phyloP scores from a whole-genome alignment of 495 filamentous ascomycete species.

The Alectoria sarmentosa region DNA sequence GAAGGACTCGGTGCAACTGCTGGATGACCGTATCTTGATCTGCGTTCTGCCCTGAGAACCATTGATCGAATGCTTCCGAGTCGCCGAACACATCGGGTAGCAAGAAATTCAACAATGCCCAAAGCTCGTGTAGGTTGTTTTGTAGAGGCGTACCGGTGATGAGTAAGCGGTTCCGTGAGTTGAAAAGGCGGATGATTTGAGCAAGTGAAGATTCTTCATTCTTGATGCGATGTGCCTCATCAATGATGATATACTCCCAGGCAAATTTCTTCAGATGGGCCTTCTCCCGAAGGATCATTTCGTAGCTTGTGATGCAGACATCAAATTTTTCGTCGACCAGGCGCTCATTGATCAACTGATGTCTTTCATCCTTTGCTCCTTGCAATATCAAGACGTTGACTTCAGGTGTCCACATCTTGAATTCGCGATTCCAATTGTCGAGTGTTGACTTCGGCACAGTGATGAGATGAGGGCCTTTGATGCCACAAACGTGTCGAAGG shows the following conservation, averaged over 20 bases:
- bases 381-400: slow-evolving; percentile 92
- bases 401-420: slow-evolving; percentile 88
- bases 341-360: slow-evolving; percentile 81
- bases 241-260: slow-evolving; percentile 99
- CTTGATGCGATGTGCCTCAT: slow-evolving; percentile 98
- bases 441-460: slow-evolving; percentile 95
- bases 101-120: slow-evolving; percentile 95
- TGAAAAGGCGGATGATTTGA: slow-evolving; percentile 95
- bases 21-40: slow-evolving; percentile 97
- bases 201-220: slow-evolving; percentile 97
- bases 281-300: slow-evolving; percentile 96
- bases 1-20: slow-evolving; percentile 87
- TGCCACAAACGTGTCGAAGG: slow-evolving; percentile 79
- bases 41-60: slow-evolving; percentile 83
- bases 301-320: slow-evolving; percentile 91
- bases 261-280: slow-evolving; percentile 93
- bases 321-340: slow-evolving; percentile 89
- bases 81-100: slow-evolving; percentile 97
- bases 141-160: slow-evolving; percentile 98
- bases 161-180: slow-evolving; percentile 87
- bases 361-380: slow-evolving; percentile 89
- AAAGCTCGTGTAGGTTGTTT: slow-evolving; percentile 99
- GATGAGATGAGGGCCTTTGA: slow-evolving; percentile 87
- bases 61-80: slow-evolving; percentile 94
- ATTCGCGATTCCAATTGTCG: slow-evolving; percentile 98